Evolutionary conservation across 108 stramenopile genomes (phyloP), one percentile per base, ranked within the genome.

Genomic region (Parietichytrium sp.): DNA sequence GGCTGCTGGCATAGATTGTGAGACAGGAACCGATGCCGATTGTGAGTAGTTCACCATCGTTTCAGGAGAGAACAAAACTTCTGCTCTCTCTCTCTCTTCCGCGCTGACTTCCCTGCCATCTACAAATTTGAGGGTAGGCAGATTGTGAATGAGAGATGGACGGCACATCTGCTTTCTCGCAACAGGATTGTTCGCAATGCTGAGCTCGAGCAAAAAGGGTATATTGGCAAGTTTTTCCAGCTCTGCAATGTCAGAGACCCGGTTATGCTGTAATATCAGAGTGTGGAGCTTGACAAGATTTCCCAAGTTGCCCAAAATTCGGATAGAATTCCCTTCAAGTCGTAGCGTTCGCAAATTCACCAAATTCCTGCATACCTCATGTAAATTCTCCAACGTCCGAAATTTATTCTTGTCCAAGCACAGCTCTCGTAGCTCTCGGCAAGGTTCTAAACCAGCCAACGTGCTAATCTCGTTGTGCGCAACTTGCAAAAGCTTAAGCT

Each of bases 321-420:
- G 47, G 4, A 87, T 29, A 1, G 55, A 84, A 51, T 87, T 87
- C 47, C 86, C 86, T 20, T 82, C 86, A 36, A 87, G 33, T 0
- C 82, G 55, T 7, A 87, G 84, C 26, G 79, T 48, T 10, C 82
- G 72, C 16, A 87, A 86, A 38, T 85, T 83, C 25, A 16, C 51
- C 31, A 86, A 54, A 4, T 49, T 81, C 4, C 29, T 16, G 48
- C 82, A 18, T 4, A n/a, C 48, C 3, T 48, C 30, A 2, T 49
- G 27, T 45, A 72, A 72, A 0, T 33, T 45, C n/a, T 84, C 86
- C 31, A 87, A 27, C 20, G 51, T 42, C 2, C 87, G 83, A 10
- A 87, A 55, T 33, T 78, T 81, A 51, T 87, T 87, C 55, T 84
- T 84, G 84, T 52, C 80, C 48, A 87, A 42, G 31, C 26, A 30